Conservation (phyloP, 305 asterid species). For the Fraxinus angustifolia region DNA sequence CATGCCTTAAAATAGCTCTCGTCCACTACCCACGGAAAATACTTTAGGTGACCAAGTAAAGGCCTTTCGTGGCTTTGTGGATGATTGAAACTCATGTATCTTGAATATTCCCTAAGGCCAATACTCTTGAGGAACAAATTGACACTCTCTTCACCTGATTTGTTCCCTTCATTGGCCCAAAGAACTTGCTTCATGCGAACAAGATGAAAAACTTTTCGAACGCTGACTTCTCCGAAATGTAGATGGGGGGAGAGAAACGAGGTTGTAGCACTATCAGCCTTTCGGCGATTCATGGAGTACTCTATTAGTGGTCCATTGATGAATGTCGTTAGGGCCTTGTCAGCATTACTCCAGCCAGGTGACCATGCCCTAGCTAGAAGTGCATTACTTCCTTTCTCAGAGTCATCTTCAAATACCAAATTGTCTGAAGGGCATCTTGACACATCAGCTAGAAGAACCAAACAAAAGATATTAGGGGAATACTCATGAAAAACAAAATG, state of each 20-base stretch:
- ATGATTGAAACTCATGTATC: conserved; percentile 90
- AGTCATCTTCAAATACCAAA: conserved; percentile 77
- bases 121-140: conserved; percentile 84
- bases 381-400: conserved; percentile 89
- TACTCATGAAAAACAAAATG: background rate
- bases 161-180: conserved; percentile 89
- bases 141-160: conserved; percentile 87
- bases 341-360: conserved; percentile 95
- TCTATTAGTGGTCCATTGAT: conserved; percentile 75
- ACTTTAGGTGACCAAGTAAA: conserved; percentile 68
- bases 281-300: conserved; percentile 77
- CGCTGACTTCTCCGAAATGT: conserved; percentile 90
- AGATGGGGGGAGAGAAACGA: conserved; percentile 91
- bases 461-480: background rate
- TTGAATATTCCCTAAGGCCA: conserved; percentile 87
- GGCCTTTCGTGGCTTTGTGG: conserved; percentile 96
- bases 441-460: conserved; percentile 46
- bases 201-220: conserved; percentile 79
- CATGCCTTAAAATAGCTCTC: conserved; percentile 85
- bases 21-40: conserved; percentile 87
- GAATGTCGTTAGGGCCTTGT: conserved; percentile 73
- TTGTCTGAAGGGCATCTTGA: conserved; percentile 55
- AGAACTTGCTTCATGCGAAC: conserved; percentile 81
- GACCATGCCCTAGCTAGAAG: conserved; percentile 95
- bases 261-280: conserved; percentile 90